Base-by-base conservation (phyloP, 352 stramenopile genomes). In the Achlya hypogyna region DNA sequence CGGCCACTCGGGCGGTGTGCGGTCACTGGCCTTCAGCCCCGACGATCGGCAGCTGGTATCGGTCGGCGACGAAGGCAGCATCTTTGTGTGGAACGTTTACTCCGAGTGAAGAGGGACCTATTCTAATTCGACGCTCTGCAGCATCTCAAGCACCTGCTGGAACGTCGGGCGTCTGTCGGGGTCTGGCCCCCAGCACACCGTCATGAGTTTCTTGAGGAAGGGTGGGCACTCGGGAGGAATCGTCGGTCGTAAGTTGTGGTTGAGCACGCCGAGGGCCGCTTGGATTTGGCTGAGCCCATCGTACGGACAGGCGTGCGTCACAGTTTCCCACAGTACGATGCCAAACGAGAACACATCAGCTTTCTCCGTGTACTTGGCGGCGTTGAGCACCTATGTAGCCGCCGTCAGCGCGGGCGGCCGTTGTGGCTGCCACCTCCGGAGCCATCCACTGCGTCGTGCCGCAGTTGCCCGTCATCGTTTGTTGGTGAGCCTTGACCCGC, bases 71-170 rank as follows among this genome's bases (percentile, higher is more conserved):
- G 92, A 98, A 66, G 90, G 91, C 54, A 85, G 86, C 72, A 81
- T 97, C 34, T 95, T 97, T 62, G 74, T 98, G 53, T 98, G 89
- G 89, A 97, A 97, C 65, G 72, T 97, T 40, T 97, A 93, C 73
- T 82, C 76, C 14, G 71, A 78, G 25, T 45, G n/a, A n/a, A 45
- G 14, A 45, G 18, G 18, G 18, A 45, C 29, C 45, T 43, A 32
- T 18, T 59, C n/a, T 28, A 56, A 54, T 22, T 34, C 49, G 23
- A 34, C 18, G 22, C 38, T 25, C 51, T 81, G 70, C 40, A 94
- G 75, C 59, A 92, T 79, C 62, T 94, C 83, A 54, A 94, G 72
- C 63, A 94, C 83, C 40, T 75, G 69, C 71, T 91, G 82, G 51
- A 94, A 94, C 42, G 81, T 92, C 68, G 85, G 85, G 47, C 85